Base-by-base conservation (phyloP, 2,329 filamentous ascomycete species). In the Sphaerulina vaccinii region DNA sequence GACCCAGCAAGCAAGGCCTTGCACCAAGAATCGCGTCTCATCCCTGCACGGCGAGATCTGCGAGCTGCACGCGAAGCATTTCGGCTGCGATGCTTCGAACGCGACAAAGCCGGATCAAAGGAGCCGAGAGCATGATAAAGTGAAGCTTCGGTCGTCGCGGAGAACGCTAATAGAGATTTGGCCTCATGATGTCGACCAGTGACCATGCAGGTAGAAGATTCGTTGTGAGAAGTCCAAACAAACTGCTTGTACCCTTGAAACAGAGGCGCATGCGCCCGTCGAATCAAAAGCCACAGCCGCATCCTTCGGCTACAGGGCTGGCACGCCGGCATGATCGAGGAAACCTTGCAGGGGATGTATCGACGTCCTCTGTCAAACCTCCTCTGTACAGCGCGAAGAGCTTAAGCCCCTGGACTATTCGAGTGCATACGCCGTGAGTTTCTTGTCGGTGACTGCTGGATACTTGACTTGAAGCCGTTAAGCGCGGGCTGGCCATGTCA, bases 401-500 rank as follows among this genome's bases (percentile, higher is more conserved):
- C 27, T 10, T 13, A 13, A 16, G 32, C 48, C 49, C 42, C 35
- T 45, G 29, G 24, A 32, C 49, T 24, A 44, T 37, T 51, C 21
- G n/a, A 39, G 33, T 40, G 35, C 38, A 42, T 36, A 42, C 37
- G 27, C 47, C 29, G 39, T 42, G 35, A 23, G n/a, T 10, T 24
- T 19, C 15, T 27, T 8, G 13, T 40, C 10, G 38, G 24, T 38
- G 32, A 24, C 18, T 33, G 46, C 36, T 18, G 11, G 16, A 33
- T 35, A 38, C 22, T 43, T 52, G 53, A 44, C 18, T 32, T 45
- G 42, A 38, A 39, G 47, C 49, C 51, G 36, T 39, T 38, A 22
- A 27, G 39, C 39, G 51, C 51, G 21, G 36, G n/a, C 35, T 33
- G 52, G 41, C n/a, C 49, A 41, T 54, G 47, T 54, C 52, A 54